Evolutionary conservation across 2,329 filamentous ascomycete species (phyloP), one percentile per base, ranked within the genome.

Genomic region (Xylaria hypoxylon): DNA sequence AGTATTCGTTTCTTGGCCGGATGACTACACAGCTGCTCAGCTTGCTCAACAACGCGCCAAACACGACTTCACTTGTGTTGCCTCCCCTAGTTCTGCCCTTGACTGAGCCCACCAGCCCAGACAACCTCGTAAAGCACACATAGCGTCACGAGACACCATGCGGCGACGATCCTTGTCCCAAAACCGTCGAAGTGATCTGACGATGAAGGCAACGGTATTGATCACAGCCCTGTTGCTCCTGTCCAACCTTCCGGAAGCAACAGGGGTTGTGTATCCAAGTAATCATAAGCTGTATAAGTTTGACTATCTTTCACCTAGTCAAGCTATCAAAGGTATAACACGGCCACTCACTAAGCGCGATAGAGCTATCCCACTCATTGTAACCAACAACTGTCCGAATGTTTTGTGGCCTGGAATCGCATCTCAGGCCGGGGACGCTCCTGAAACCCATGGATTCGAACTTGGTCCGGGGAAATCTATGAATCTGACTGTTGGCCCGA

Each of bases 321-420:
- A 58, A 48, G 64, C 60, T 24, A 61, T 62, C 63, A 69, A 58
- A 38, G 73, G 71, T 24, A 72, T 72, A 42, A 72, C 61, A 31
- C 70, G 70, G 22, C 67, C 72, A 15, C 62, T 76, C 59, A 74
- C 75, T 51, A 77, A 76, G 57, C 69, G 70, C 55, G 73, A 76
- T 17, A 74, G 71, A 26, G 53, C 75, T 11, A 75, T 88, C 44
- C 90, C 90, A 6, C 80, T 96, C 28, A 82, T 88, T 6, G 82
- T 96, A 62, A 90, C 88, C 65, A 96, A 95, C 79, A 84, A 85
- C 62, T 96, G 93, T 74, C 81, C 83, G 10, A 86, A 91, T 22
- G 88, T 86, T 0, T 88, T 96, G 69, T 95, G 91, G 86, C 92
- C 93, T 1, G 93, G 88, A 10, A 87, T 96, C 66, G 85, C 86